Base-by-base conservation (phyloP, 495 filamentous ascomycete species). In the Astrocystis sublimbata region DNA sequence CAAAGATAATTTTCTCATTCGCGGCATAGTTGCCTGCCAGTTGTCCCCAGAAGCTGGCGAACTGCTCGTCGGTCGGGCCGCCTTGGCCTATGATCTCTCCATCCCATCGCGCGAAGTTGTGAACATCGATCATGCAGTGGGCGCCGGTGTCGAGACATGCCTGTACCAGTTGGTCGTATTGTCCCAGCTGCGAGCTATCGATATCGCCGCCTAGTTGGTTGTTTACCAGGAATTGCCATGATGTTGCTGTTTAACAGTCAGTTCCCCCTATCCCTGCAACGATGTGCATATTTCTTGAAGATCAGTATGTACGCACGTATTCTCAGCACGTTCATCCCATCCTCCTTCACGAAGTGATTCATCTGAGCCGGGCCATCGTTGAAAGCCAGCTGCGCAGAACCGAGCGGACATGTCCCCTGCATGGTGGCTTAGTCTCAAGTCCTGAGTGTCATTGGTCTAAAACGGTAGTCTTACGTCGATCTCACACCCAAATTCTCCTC, bases 71-170 rank as follows among this genome's bases (percentile, higher is more conserved):
- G 6, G 77, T 79, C 2, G 84, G 81, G 2, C 82, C 83, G 23
- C 80, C 79, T 63, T 87, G 84, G 1, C 85, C 86, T 65, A 87
- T 81, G 63, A 87, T 82, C 19, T 69, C 64, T 9, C 81, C 83
- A 64, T 88, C 80, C 81, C 81, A 87, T 51, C 84, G 76, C 0
- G 83, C 85, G 70, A 84, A 77, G 69, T 79, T 76, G 66, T 77
- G 73, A 55, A 77, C 69, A 65, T 87, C 83, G 56, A 89, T 76
- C 64, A 88, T 82, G 69, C 86, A 89, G 47, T 74, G 62, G 8
- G 81, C 83, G 24, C 79, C 82, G 15, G 81, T 79, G 13, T 64
- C 72, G 51, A 88, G 74, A 67, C 86, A 89, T 23, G 81, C 78
- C 68, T 87, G 80, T 35, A 89, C 71, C 24, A 87, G 68, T 30